phyloP scores from a whole-genome alignment of 1,139 yeast genomes.

The Diutina catenulata region DNA sequence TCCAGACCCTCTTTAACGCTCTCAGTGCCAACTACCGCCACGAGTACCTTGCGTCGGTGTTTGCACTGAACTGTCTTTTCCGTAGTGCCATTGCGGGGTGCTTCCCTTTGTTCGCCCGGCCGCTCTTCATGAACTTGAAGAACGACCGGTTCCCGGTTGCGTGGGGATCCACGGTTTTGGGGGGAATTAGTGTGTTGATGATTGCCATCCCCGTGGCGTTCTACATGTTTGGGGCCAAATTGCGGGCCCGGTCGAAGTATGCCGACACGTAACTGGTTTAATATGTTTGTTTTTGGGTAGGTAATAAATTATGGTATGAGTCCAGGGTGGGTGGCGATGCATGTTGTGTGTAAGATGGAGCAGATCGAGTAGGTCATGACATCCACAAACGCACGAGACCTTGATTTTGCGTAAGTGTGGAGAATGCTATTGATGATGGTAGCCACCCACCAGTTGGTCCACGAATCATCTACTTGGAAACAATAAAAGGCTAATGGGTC shows the following conservation, averaged over 20 bases:
- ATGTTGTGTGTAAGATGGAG: too few relatives aligned
- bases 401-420: too few relatives aligned
- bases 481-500: too few relatives aligned
- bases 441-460: too few relatives aligned
- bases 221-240: conserved; percentile 36
- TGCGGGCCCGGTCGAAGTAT: conserved; percentile 40
- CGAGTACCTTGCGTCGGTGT: conserved; percentile 51
- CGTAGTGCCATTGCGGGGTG: conserved; percentile 46
- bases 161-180: conserved; percentile 50
- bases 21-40: too few relatives aligned
- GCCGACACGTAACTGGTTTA: conserved; percentile 14
- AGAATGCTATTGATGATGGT: too few relatives aligned
- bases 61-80: conserved; percentile 42
- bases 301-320: too few relatives aligned
- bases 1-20: conserved; percentile 21
- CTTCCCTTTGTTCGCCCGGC: conserved; percentile 49
- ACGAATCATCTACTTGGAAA: too few relatives aligned
- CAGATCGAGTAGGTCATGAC: too few relatives aligned
- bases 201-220: conserved; percentile 55
- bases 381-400: too few relatives aligned
- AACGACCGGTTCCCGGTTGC: conserved; percentile 44
- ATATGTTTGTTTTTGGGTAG: too few relatives aligned
- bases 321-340: too few relatives aligned
- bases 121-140: conserved; percentile 35
- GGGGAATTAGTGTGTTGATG: conserved; percentile 16